These are phyloP conservation scores for Biscutella auriculata DNA, from an alignment of 441 rosid genomes.

Conservation along the genomic window DNA sequence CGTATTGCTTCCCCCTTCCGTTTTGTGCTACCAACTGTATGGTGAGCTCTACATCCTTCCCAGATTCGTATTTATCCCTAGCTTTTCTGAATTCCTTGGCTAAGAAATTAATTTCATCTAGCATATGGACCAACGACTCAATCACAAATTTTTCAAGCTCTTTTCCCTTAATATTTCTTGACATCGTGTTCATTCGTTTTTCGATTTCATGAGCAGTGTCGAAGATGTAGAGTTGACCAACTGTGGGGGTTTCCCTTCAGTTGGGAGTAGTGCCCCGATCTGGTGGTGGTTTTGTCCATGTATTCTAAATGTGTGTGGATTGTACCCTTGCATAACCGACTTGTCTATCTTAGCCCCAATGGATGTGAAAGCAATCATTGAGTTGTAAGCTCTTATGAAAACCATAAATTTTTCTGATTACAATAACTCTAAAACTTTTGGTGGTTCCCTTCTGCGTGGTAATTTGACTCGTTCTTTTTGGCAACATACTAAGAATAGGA, in stretches of 20 bases:
- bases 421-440: not conserved
- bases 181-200: not conserved
- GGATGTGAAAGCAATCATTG: conserved; percentile 10
- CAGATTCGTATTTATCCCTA: conserved; percentile 1
- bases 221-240: conserved; percentile 12
- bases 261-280: conserved; percentile 8
- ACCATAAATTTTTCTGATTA: not conserved
- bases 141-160: not conserved
- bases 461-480: not conserved
- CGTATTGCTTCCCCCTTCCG: too few relatives aligned
- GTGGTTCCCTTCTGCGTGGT: not conserved
- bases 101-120: not conserved
- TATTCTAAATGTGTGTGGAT: not conserved
- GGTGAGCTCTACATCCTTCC: not conserved
- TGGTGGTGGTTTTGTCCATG: conserved; percentile 8
- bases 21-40: too few relatives aligned
- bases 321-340: not conserved
- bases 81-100: conserved; percentile 6
- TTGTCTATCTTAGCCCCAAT: conserved; percentile 1
- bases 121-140: not conserved
- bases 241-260: not conserved
- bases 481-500: not conserved
- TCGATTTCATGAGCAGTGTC: not conserved
- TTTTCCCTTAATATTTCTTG: too few relatives aligned
- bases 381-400: conserved; percentile 1